Base-by-base conservation (phyloP, 148 eudicot genomes). In the Amaranthus cruentus region DNA sequence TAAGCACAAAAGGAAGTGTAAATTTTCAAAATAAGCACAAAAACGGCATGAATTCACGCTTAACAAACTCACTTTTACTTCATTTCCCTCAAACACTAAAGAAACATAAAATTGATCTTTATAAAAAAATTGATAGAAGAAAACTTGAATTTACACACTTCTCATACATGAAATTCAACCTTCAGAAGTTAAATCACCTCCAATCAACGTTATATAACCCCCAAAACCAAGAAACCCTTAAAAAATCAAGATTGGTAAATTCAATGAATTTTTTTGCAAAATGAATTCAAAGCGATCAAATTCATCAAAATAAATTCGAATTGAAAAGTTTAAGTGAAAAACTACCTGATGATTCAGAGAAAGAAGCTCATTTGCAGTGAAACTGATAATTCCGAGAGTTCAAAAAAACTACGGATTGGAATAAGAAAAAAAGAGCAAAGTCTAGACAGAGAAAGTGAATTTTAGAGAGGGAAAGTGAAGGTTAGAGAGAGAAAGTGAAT, bases 271-370 rank as follows among this genome's bases (percentile, higher is more conserved):
- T 28, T 28, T 1, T 28, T 28, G 38, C 38, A 28, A 28, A 60
- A 60, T 60, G 4, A 6, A 62, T 14, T 6, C 14, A 18, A 18
- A 6, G 3, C 13, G 48, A 62, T 8, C 47, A 44, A 62, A 62
- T 62, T 53, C 61, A 7, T 0, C 6, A 49, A 5, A 4, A 1
- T 4, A 54, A 38, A 38, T 3, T 1, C 10, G 10, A 64, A 65
- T 65, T 18, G 6, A 47, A 47, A 5, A 10, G 3, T 43, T 3
- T 8, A 43, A 50, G 51, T 14, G 38, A 62, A 44, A 46, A 18
- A 3, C 46, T 72, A 72, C 74, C 74, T 59, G 74, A 60, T 60
- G 74, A 72, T 13, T 44, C 48, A 50, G 11, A 50, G 11, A 13
- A n/a, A 42, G 62, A 55, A 21, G 46, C 55, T 18, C 64, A 60